A percentile compares a stretch with the other conserved stretches of the same genome.
Evolutionary conservation across 495 filamentous ascomycete species (phyloP).

Genomic region (Tuber microsphaerosporum): DNA sequence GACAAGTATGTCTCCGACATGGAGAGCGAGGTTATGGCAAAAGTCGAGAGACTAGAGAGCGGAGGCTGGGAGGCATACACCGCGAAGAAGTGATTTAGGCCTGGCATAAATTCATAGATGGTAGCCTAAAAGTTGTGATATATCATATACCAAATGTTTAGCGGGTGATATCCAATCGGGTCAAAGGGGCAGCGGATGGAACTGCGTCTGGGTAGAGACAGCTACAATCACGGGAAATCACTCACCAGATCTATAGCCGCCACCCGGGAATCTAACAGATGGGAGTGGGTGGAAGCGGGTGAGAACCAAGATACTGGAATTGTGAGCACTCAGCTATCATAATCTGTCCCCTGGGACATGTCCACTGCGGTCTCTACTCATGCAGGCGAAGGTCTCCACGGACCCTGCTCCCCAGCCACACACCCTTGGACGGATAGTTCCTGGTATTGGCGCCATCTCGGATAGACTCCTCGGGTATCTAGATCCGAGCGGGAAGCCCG

Average conservation of each 20-base stretch:
- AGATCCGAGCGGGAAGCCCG: not conserved
- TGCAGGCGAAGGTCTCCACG: not conserved
- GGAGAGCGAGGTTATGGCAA: conserved; percentile 59
- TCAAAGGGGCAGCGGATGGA: not conserved
- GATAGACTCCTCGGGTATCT: not conserved
- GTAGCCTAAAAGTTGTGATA: not conserved
- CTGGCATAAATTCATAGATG: conserved; percentile 7
- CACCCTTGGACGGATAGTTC: not conserved
- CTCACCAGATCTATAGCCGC: not conserved
- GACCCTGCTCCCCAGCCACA: not conserved
- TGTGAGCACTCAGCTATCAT: not conserved
- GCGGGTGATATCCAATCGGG: not conserved
- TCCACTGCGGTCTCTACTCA: not conserved
- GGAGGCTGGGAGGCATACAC: conserved; percentile 67
- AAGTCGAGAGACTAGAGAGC: conserved; percentile 59
- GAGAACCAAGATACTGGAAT: conserved; percentile 5
- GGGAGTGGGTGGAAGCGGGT: not conserved
- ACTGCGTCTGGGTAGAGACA: not conserved
- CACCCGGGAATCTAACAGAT: not conserved
- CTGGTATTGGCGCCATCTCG: not conserved
- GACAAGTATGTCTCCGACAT: conserved; percentile 58
- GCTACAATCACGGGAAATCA: not conserved
- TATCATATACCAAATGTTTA: not conserved
- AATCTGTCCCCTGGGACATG: not conserved
- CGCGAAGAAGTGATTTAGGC: conserved; percentile 48